Conservation (phyloP, 257 asterid genomes). For the Thymus quinquecostatus region DNA sequence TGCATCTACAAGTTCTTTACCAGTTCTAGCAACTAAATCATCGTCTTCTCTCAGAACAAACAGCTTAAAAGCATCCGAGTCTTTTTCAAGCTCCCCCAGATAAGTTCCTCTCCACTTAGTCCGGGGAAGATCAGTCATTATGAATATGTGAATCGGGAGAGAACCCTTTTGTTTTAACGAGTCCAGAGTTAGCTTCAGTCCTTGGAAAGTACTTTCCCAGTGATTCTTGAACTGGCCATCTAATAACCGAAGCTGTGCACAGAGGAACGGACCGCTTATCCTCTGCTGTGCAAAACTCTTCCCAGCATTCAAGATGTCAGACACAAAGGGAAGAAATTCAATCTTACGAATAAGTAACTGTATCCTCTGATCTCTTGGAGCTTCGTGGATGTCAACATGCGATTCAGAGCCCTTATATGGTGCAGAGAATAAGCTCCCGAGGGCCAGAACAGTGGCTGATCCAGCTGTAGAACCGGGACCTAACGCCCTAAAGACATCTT, state of each 20-base stretch:
- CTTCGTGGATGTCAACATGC: conserved; percentile 74
- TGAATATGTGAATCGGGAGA: conserved; percentile 69
- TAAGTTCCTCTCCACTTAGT: conserved; percentile 74
- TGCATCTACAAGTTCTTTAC: conserved; percentile 49
- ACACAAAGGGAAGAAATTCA: conserved; percentile 76
- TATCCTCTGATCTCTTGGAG: conserved; percentile 58
- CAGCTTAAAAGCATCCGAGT: conserved; percentile 54
- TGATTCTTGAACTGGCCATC: conserved; percentile 98
- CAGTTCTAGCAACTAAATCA: conserved; percentile 54
- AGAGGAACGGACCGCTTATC: conserved; percentile 71
- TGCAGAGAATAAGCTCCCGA: conserved; percentile 87
- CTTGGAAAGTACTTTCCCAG: conserved; percentile 59
- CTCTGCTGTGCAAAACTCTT: conserved; percentile 60
- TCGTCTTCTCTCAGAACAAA: conserved; percentile 60
- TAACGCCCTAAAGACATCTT: conserved; percentile 63
- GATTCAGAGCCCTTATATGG: conserved; percentile 84
- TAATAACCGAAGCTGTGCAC: conserved; percentile 85
- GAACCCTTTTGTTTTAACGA: conserved; percentile 55
- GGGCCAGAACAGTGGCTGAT: conserved; percentile 59
- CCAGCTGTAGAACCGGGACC: conserved; percentile 81
- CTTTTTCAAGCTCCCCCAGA: conserved; percentile 66
- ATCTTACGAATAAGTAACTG: conserved; percentile 57
- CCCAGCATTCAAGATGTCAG: conserved; percentile 74
- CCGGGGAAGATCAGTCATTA: conserved; percentile 92
- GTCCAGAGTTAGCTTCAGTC: conserved; percentile 60